Evolutionary conservation across 2,329 filamentous ascomycete genomes (phyloP), one percentile per base, ranked within the genome.

Genomic region (Blumeria hordei): DNA sequence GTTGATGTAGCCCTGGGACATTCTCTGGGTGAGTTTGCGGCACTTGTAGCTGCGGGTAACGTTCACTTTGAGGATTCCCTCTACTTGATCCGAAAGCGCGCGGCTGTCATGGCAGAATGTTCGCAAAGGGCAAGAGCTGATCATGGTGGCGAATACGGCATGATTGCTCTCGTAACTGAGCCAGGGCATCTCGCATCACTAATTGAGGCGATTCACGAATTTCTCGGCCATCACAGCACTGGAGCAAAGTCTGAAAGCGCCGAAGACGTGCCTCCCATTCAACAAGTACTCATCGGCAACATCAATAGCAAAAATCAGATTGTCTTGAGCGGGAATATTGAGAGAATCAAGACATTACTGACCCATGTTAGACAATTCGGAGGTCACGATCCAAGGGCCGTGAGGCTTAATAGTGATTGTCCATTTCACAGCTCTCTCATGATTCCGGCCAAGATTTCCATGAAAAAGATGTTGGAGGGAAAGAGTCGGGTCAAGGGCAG

Each of bases 301-400:
- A 80, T 94, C 69, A 96, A 96, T 70, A 86, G 82, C 67, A 92
- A 88, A 70, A 94, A 94, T 66, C 90, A 96, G 70, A 94, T 96
- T 62, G 90, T 95, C 54, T 73, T 96, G 54, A 92, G 85, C 64
- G 90, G 90, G 37, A 90, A 81, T 67, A 81, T 95, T 54, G 81
- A 82, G 62, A 76, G 80, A 61, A 94, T 95, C 67, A 81, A 79
- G 63, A 82, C 81, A 56, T 77, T 95, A 16, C 71, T 95, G 54
- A 80, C 85, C 10, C 88, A 95, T 65, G 74, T 96, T 56, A 74
- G 88, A 54, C 86, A 93, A 65, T 95, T 94, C 65, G 78, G 86
- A 9, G 88, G 88, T 10, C 88, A 95, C 66, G 90, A 95, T 67
- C 88, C 90, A 3, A 75, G 90, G 54, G 85, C 87, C 10, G 88